Evolutionary conservation across 306 rosid genomes (phyloP).

Genomic region (Glycine tomentella): DNA sequence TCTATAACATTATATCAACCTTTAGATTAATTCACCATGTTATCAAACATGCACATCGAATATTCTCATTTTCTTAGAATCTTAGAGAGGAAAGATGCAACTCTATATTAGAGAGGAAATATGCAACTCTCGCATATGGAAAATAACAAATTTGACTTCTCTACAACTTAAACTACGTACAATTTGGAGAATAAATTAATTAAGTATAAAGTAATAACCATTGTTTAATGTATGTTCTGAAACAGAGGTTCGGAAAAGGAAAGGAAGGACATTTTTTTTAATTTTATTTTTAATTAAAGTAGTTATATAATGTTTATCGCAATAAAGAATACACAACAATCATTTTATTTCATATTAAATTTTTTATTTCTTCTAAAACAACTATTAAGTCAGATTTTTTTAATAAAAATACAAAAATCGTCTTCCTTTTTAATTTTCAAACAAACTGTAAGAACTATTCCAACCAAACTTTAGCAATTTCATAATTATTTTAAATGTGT

Average conservation of each 20-base stretch:
- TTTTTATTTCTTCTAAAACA: not conserved
- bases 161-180: not conserved
- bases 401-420: too few relatives aligned
- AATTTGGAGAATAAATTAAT: not conserved
- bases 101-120: too few relatives aligned
- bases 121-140: not conserved
- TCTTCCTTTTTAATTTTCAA: not conserved
- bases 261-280: too few relatives aligned
- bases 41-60: not conserved
- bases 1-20: too few relatives aligned
- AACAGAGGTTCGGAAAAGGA: too few relatives aligned
- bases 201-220: not conserved
- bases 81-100: too few relatives aligned
- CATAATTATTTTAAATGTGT: not conserved
- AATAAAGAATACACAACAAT: not conserved
- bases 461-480: not conserved
- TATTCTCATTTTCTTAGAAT: not conserved
- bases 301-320: not conserved
- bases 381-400: too few relatives aligned
- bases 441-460: not conserved
- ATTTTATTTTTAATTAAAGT: too few relatives aligned
- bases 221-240: not conserved
- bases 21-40: too few relatives aligned
- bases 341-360: not conserved
- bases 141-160: not conserved